Conservation (phyloP, 306 rosid genomes). For the Sicyos baderoa region DNA sequence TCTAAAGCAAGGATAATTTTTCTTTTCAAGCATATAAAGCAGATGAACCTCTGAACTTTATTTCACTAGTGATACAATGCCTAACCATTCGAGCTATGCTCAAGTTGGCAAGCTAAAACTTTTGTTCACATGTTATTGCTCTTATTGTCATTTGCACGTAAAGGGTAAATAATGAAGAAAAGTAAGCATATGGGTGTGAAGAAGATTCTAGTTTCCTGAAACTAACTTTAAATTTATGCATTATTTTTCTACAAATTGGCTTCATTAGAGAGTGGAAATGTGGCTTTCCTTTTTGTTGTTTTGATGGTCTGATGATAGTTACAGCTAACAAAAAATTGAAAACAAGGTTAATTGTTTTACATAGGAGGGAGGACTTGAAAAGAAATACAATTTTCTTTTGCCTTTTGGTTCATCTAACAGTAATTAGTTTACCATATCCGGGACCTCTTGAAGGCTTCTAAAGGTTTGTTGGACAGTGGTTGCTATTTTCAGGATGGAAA, state of each 20-base stretch:
- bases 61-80: not conserved
- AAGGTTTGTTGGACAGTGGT: slow-evolving; percentile 63
- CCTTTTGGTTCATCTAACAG: not conserved
- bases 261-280: not conserved
- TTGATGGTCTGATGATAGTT: not conserved
- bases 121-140: not conserved
- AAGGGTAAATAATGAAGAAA: not conserved
- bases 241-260: not conserved
- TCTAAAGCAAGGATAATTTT: not conserved
- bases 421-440: not conserved
- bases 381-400: not conserved
- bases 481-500: slow-evolving; percentile 82
- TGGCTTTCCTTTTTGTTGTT: not conserved
- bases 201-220: slow-evolving; percentile 3
- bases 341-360: not conserved
- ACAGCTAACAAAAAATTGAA: not conserved
- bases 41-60: not conserved
- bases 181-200: not conserved
- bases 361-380: slow-evolving; percentile 8
- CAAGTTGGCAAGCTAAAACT: not conserved
- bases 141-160: not conserved
- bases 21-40: slow-evolving; percentile 3
- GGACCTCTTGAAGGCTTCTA: slow-evolving; percentile 15
- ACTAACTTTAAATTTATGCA: not conserved
- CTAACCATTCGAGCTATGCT: not conserved